A percentile compares a stretch with the other conserved stretches of the same genome.
These are phyloP conservation scores for Cornus florida DNA, from an alignment of 148 eudicot species.

Conservation along the genomic window DNA sequence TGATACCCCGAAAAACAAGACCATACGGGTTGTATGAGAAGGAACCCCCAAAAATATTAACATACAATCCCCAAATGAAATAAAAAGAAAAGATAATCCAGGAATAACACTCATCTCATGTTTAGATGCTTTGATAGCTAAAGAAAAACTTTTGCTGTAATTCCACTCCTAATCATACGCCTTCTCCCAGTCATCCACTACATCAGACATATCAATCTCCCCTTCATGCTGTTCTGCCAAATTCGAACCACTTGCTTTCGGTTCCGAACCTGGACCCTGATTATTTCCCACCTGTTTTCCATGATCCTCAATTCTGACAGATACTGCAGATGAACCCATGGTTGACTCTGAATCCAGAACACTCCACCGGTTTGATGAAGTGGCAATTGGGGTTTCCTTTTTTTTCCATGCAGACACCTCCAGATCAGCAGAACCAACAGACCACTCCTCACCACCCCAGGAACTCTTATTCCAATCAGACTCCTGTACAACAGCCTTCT, in stretches of 20 bases:
- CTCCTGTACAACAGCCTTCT: conserved; percentile 59
- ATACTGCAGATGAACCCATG: conserved; percentile 28
- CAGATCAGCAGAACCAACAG: conserved; percentile 26
- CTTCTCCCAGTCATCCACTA: conserved; percentile 89
- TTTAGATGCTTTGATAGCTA: neutral
- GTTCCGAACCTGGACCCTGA: conserved; percentile 24
- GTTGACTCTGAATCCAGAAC: conserved; percentile 53
- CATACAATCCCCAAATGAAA: neutral
- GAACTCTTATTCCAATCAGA: conserved; percentile 55
- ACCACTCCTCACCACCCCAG: conserved; percentile 72
- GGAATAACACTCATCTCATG: neutral
- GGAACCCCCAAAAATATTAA: conserved; percentile 1
- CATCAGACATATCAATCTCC: conserved; percentile 32
- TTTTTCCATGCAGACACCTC: conserved; percentile 39
- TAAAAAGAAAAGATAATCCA: neutral
- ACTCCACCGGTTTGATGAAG: conserved; percentile 70
- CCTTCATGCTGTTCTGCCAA: conserved; percentile 12
- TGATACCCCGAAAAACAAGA: neutral
- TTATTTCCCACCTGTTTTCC: conserved; percentile 23
- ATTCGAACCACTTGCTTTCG: conserved; percentile 20
- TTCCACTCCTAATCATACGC: conserved; percentile 54
- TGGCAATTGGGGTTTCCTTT: conserved; percentile 45
- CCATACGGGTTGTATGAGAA: neutral
- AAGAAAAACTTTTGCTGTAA: neutral
- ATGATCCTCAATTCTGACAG: conserved; percentile 21